Evolutionary conservation across 2,329 filamentous ascomycete genomes (phyloP).

Genomic region (Phoma herbarum): DNA sequence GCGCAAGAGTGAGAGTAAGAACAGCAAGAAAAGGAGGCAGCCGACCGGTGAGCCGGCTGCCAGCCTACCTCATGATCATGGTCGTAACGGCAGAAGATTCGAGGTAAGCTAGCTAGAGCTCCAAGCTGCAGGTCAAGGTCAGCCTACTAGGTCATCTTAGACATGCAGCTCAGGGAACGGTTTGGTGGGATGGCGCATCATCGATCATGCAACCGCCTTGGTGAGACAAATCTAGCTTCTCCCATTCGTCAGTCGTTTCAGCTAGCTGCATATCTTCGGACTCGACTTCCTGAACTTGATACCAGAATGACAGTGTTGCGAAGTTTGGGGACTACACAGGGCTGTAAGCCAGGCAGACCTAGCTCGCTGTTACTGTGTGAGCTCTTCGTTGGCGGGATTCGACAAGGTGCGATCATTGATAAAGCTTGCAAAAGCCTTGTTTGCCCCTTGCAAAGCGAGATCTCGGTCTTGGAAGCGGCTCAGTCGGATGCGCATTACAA

Average conservation of each 20-base stretch:
- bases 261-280: slow-evolving; percentile 25
- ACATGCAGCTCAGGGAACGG: slow-evolving; percentile 31
- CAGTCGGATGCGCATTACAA: slow-evolving; percentile 31
- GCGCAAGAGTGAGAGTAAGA: slow-evolving; percentile 5
- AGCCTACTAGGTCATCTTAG: slow-evolving; percentile 43
- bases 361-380: not conserved
- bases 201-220: slow-evolving; percentile 20
- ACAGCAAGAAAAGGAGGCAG: slow-evolving; percentile 21
- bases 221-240: slow-evolving; percentile 1
- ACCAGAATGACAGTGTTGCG: slow-evolving; percentile 37
- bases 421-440: slow-evolving; percentile 32
- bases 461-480: slow-evolving; percentile 37
- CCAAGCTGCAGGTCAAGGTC: slow-evolving; percentile 39
- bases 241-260: not conserved
- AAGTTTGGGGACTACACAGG: slow-evolving; percentile 22
- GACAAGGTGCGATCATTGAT: not conserved
- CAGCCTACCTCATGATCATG: slow-evolving; percentile 39
- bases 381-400: not conserved
- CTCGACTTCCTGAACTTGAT: slow-evolving; percentile 19
- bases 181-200: slow-evolving; percentile 32
- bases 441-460: slow-evolving; percentile 30
- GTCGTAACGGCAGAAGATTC: slow-evolving; percentile 32
- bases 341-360: slow-evolving; percentile 29
- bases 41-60: slow-evolving; percentile 26
- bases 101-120: slow-evolving; percentile 37